Base-by-base conservation (phyloP, 176 grass and related monocot genomes). In the Aegilops umbellulata region DNA sequence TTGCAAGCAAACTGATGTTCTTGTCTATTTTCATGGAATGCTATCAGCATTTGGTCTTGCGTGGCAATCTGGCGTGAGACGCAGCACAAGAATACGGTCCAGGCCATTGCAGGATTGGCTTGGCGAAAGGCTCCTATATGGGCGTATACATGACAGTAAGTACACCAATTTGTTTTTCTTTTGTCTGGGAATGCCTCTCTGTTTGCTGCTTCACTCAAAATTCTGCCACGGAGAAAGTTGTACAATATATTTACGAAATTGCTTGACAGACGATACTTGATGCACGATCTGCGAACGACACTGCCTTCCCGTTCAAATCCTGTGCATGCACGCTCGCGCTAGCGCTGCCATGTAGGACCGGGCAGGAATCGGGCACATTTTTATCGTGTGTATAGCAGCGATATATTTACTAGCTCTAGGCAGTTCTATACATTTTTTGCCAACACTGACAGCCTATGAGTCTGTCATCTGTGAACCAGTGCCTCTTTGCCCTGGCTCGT, bases 51-150 rank as follows among this genome's bases (percentile, higher is more conserved):
- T 85, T 57, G 97, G 89, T 44, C 80, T 91, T 60, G 17, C 53
- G 32, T 93, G 89, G 89, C 71, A 95, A 23, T 84, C 74, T 70
- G 97, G 92, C 65, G 65, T 96, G 29, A 91, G 94, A 84, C 86
- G 85, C 86, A 99, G 97, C 77, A 94, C 94, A 57, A 89, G 97
- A 87, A 87, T 91, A 36, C 87, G 79, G 14, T 81, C 83, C 69
- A 93, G 87, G 62, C 94, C 94, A 81, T 84, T 97, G 60, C 19
- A 91, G 82, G 38, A 87, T 30, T 99, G 97, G 97, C 88, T 79
- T 65, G 97, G 97, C 12, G 97, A 99, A 74, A 89, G 89, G 81
- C 87, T 93, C 0, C 26, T 99, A 35, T 99, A 91, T 83, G 94
- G 81, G 44, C 94, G 89, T 25, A 87, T 99, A 78, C 70, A 93